Evolutionary conservation across 148 eudicot species (phyloP).

Genomic region (Rhododendron henanense): DNA sequence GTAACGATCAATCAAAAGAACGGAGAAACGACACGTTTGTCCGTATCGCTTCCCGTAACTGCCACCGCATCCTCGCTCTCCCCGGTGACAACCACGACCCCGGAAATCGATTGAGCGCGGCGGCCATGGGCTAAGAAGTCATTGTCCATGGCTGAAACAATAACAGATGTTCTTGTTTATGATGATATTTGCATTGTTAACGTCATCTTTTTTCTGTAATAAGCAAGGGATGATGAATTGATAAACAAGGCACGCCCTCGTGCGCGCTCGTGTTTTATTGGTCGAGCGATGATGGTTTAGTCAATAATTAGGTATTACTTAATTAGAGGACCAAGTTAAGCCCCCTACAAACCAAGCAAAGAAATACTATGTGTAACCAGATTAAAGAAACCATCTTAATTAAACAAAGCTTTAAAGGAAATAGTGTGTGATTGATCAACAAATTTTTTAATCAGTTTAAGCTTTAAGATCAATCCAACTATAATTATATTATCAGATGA

Average conservation of each 20-base stretch:
- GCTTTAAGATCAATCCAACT: not conserved
- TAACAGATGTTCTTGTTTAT: not conserved
- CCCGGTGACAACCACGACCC: not conserved
- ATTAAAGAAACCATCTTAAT: conserved; percentile 10
- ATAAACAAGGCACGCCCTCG: conserved; percentile 24
- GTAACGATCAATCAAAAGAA: not conserved
- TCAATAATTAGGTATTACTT: not conserved
- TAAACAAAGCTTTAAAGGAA: conserved; percentile 11
- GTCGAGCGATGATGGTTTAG: conserved; percentile 13
- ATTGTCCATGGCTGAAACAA: not conserved
- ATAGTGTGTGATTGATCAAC: conserved; percentile 1
- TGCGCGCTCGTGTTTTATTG: conserved; percentile 2
- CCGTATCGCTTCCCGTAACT: not conserved
- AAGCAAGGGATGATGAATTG: conserved; percentile 32
- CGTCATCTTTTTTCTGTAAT: not conserved
- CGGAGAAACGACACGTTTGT: not conserved
- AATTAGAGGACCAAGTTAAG: conserved; percentile 25
- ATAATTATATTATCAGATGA: conserved; percentile 4
- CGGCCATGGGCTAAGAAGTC: not conserved
- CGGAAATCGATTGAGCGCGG: not conserved
- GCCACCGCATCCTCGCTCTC: not conserved
- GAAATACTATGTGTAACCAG: not conserved
- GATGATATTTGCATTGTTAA: not conserved
- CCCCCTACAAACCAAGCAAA: conserved; percentile 39
- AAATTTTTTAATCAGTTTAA: not conserved